A percentile compares a stretch with the other conserved stretches of the same genome.
phyloP scores from a whole-genome alignment of 2,329 filamentous ascomycete genomes.

The Saccharata proteae region DNA sequence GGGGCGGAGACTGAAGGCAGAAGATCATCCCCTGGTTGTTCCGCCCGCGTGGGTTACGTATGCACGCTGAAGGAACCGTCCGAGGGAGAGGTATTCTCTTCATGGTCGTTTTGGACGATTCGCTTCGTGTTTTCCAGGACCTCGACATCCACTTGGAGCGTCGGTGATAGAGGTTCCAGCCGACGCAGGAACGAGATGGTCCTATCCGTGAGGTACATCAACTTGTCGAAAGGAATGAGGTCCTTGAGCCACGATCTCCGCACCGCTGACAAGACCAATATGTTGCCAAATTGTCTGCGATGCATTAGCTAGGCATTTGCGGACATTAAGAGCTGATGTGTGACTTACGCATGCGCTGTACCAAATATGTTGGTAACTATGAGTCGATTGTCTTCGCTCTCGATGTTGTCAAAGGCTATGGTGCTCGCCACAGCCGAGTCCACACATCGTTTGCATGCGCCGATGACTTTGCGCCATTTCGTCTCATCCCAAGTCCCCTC shows the following conservation, averaged over 20 bases:
- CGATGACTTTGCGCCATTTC: constrained; percentile 8
- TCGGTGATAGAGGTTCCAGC: constrained; percentile 60
- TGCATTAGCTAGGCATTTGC: constrained; percentile 12
- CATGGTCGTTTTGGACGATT: too few species aligned
- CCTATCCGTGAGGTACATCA: constrained; percentile 52
- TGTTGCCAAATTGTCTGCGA: constrained; percentile 85
- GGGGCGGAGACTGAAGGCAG: too few species aligned
- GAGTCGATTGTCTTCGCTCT: constrained; percentile 52
- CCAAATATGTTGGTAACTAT: constrained; percentile 95
- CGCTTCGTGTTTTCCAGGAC: constrained; percentile 49
- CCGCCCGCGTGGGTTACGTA: too few species aligned
- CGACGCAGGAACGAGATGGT: constrained; percentile 68
- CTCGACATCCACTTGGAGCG: constrained; percentile 58
- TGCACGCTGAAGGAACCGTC: too few species aligned
- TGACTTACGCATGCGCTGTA: constrained; percentile 83
- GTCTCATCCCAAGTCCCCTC: constrained; percentile 1
- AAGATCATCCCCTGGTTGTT: too few species aligned
- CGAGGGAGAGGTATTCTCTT: too few species aligned
- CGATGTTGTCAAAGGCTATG: constrained; percentile 53
- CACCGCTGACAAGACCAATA: constrained; percentile 77
- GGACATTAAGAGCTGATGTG: constrained; percentile 1
- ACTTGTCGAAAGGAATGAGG: constrained; percentile 39
- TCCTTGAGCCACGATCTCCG: constrained; percentile 52
- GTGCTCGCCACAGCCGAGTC: constrained; percentile 72
- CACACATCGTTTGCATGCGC: constrained; percentile 21